phyloP scores from a whole-genome alignment of 371 early-diverging fungal species.

The Massospora cicadina region DNA sequence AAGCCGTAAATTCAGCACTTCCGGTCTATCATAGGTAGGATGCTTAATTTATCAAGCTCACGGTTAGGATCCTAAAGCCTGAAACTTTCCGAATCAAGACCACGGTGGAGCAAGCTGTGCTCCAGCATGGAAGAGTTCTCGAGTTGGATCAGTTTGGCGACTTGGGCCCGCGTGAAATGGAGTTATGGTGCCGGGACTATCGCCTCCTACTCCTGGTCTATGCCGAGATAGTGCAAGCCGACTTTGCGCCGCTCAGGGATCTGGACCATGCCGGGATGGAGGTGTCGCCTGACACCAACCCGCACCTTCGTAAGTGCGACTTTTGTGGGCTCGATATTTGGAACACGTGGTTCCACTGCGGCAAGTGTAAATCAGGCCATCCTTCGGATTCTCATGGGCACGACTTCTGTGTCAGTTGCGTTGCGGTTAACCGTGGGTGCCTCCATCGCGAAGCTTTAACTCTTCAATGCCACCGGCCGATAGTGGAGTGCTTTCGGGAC shows the following conservation, averaged over 20 bases:
- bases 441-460: neutral
- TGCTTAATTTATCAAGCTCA: neutral
- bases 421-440: neutral
- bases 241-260: neutral
- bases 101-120: neutral
- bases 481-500: neutral
- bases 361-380: constrained; percentile 22
- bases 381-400: neutral
- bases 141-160: neutral
- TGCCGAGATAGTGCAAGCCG: neutral
- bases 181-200: neutral
- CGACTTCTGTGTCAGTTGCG: neutral
- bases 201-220: neutral
- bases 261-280: neutral
- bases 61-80: constrained; percentile 1
- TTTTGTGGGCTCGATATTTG: constrained; percentile 19
- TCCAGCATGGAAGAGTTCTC: neutral
- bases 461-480: neutral
- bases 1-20: constrained; percentile 14
- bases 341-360: constrained; percentile 28
- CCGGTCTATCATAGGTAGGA: constrained; percentile 4
- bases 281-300: neutral
- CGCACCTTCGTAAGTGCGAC: constrained; percentile 15
- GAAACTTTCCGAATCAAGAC: neutral
- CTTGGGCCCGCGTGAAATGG: neutral